phyloP scores from a whole-genome alignment of 345 rosid genomes.

The Crucihimalaya himalaica region DNA sequence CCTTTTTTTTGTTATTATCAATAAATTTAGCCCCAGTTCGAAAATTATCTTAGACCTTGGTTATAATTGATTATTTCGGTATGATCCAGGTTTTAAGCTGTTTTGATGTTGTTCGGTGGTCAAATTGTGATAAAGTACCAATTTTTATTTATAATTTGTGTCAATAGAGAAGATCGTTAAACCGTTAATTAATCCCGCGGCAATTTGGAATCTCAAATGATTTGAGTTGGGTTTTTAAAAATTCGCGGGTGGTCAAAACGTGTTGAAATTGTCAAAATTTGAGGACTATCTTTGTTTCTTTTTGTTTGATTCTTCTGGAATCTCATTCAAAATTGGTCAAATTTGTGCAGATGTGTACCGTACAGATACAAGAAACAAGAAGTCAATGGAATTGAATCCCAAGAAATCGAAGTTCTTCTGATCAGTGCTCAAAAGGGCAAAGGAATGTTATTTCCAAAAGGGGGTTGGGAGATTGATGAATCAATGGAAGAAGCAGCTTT shows the following conservation, averaged over 20 bases:
- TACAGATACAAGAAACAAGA: constrained; percentile 50
- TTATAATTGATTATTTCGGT: background rate
- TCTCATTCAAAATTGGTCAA: constrained; percentile 11
- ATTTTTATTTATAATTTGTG: background rate
- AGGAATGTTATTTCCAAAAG: constrained; percentile 65
- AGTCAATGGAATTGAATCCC: background rate
- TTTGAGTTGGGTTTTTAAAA: background rate
- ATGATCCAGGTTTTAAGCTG: background rate
- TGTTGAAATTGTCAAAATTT: background rate
- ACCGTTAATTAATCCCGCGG: constrained; percentile 11
- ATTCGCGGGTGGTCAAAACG: background rate
- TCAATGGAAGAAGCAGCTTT: constrained; percentile 55
- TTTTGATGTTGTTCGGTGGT: background rate
- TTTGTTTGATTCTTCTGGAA: background rate
- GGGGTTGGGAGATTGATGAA: constrained; percentile 69
- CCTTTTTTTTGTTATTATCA: background rate
- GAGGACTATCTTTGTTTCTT: background rate
- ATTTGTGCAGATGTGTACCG: constrained; percentile 56
- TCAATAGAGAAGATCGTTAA: background rate
- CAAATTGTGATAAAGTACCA: background rate
- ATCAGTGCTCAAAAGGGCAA: constrained; percentile 56
- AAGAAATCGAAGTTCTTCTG: constrained; percentile 53
- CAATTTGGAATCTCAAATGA: background rate
- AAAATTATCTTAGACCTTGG: background rate
- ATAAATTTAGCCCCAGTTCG: background rate